Evolutionary conservation across 2,329 filamentous ascomycete genomes (phyloP), one percentile per base, ranked within the genome.

Genomic region (Diaporthe batatas): DNA sequence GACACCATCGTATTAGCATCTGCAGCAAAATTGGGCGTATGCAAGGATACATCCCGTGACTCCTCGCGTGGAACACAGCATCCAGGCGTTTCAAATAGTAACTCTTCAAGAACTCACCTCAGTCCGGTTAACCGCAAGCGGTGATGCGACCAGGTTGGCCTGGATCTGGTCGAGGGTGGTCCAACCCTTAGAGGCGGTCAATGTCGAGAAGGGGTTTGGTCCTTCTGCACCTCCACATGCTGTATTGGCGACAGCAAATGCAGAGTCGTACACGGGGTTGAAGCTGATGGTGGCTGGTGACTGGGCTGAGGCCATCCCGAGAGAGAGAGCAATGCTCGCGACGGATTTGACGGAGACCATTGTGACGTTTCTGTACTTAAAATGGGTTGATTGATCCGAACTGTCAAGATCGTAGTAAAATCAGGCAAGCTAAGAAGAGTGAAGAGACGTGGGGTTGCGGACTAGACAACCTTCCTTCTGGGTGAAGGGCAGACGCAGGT

Each of bases 201-300:
- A 29, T 39, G 54, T 58, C 29, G 55, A 58, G 12, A 58, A 58
- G 34, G 55, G 32, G 16, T 58, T 58, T 18, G 34, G 55, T 2
- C 55, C 55, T 11, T 58, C 55, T 39, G 55, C 55, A 39, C 55
- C 34, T n/a, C 55, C 55, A 58, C 55, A 58, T 7, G 55, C 55
- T 16, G 32, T 39, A 4, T 39, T 58, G 7, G 55, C 55, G 6
- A 39, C 55, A 2, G 32, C 14, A 18, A 39, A 58, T 18, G 29
- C 11, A 23, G 54, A 58, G 21, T 58, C 54, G 10, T 58, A 58
- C 12, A 58, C 55, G 16, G 55, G 55, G 12, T 58, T 58, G 55
- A 39, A 58, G 34, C 55, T 58, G 32, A 58, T 58, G 5, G 55
- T 58, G 23, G 32, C 55, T 16, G 55, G 21, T 3, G 21, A 23